phyloP scores from a whole-genome alignment of 495 filamentous ascomycete genomes.

The Daldinia caldariorum region DNA sequence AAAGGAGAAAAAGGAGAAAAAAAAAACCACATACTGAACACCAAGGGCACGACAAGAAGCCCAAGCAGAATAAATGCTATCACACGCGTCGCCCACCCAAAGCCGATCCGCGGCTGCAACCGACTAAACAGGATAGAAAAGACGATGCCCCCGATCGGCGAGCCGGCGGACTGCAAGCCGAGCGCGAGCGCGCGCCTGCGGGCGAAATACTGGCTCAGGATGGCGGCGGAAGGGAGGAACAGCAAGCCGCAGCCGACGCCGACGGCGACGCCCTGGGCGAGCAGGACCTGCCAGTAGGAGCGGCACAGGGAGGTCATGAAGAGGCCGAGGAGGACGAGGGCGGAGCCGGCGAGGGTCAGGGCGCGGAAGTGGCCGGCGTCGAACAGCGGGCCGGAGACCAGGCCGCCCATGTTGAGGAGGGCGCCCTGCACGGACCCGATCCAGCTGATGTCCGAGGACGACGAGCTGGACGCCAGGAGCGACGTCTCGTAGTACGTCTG shows the following conservation, averaged over 20 bases:
- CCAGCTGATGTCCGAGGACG: constrained; percentile 54
- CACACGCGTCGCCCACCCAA: constrained; percentile 74
- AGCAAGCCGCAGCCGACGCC: constrained; percentile 67
- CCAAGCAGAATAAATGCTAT: constrained; percentile 73
- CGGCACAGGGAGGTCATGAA: constrained; percentile 72
- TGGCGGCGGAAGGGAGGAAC: constrained; percentile 69
- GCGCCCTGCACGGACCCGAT: constrained; percentile 54
- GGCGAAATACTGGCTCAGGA: constrained; percentile 74
- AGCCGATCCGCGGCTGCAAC: constrained; percentile 68
- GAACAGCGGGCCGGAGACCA: constrained; percentile 53
- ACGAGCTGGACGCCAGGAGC: constrained; percentile 41
- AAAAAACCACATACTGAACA: constrained; percentile 51
- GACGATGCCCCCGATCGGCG: constrained; percentile 72
- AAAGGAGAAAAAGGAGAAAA: background rate
- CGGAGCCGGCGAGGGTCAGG: constrained; percentile 30
- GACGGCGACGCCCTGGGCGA: constrained; percentile 66
- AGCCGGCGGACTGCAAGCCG: constrained; percentile 72
- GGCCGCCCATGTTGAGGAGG: constrained; percentile 53
- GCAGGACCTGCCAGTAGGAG: constrained; percentile 70
- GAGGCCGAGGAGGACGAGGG: constrained; percentile 66
- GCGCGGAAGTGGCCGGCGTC: constrained; percentile 41
- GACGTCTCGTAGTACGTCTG: constrained; percentile 62
- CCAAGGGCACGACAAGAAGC: constrained; percentile 66
- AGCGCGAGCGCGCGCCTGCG: constrained; percentile 73
- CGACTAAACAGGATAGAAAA: constrained; percentile 72